These are phyloP conservation scores for Pythium diclinum DNA, from an alignment of 352 stramenopile genomes.

Conservation along the genomic window DNA sequence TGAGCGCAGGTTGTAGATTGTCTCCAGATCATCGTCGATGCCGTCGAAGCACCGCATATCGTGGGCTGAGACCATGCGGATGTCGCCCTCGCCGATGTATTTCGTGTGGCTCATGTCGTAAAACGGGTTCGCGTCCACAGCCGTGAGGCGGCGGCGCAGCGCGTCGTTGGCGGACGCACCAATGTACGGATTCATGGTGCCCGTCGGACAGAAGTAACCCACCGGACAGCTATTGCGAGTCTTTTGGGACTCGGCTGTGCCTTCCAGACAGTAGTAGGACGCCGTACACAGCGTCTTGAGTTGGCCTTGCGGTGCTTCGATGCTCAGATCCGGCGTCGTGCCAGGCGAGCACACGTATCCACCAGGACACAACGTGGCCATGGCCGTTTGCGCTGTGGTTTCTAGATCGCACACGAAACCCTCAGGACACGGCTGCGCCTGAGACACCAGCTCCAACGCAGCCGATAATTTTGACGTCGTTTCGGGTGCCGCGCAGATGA, in stretches of 20 bases:
- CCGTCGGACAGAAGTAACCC: constrained; percentile 95
- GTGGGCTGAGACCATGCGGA: constrained; percentile 86
- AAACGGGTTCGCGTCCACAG: constrained; percentile 73
- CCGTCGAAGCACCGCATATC: constrained; percentile 90
- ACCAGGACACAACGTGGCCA: constrained; percentile 76
- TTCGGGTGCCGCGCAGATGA: constrained; percentile 81
- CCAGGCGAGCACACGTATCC: constrained; percentile 94
- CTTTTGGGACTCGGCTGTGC: constrained; percentile 84
- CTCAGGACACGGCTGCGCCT: constrained; percentile 91
- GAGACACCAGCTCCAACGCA: constrained; percentile 37
- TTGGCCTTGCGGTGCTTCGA: constrained; percentile 88
- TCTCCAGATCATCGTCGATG: constrained; percentile 75
- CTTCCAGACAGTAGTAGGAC: constrained; percentile 86
- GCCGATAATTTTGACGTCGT: constrained; percentile 10
- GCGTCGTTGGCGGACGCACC: constrained; percentile 91
- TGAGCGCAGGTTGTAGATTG: constrained; percentile 40
- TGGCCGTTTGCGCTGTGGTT: constrained; percentile 81
- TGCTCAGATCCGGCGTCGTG: constrained; percentile 91
- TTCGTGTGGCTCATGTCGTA: constrained; percentile 69
- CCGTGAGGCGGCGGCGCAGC: constrained; percentile 64
- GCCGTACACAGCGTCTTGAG: constrained; percentile 87
- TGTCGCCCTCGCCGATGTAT: constrained; percentile 88
- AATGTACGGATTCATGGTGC: constrained; percentile 84
- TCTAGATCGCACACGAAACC: constrained; percentile 94
- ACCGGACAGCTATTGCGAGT: constrained; percentile 74